These are phyloP conservation scores for Citeromyces hawaiiensis DNA, from an alignment of 1,139 yeast genomes.

Conservation along the genomic window DNA sequence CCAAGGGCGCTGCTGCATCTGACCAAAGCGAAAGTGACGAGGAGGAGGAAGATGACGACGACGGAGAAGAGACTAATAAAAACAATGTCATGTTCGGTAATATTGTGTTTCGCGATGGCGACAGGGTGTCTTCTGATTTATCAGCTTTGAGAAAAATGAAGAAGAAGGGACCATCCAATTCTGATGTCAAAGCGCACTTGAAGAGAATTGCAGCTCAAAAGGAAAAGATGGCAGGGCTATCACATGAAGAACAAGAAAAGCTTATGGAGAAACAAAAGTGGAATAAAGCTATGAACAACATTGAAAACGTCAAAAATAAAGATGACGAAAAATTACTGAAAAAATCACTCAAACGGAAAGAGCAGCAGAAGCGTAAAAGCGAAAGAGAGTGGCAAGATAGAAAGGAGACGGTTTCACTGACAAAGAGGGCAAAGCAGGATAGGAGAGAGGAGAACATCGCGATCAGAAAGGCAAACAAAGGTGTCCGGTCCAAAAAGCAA, in stretches of 20 bases:
- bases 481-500: slow-evolving; percentile 55
- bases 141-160: slow-evolving; percentile 44
- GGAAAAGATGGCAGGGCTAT: slow-evolving; percentile 42
- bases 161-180: slow-evolving; percentile 75
- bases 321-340: slow-evolving; percentile 84
- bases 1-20: slow-evolving; percentile 25
- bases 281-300: slow-evolving; percentile 73
- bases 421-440: slow-evolving; percentile 61
- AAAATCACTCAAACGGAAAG: slow-evolving; percentile 77
- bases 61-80: slow-evolving; percentile 15
- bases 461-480: slow-evolving; percentile 70
- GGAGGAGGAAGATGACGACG: slow-evolving; percentile 19
- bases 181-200: slow-evolving; percentile 77
- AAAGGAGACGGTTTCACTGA: slow-evolving; percentile 62
- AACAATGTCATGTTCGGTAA: slow-evolving; percentile 58
- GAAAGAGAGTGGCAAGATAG: slow-evolving; percentile 84
- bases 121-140: slow-evolving; percentile 68
- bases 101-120: slow-evolving; percentile 74
- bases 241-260: slow-evolving; percentile 48
- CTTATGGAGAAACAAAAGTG: slow-evolving; percentile 67
- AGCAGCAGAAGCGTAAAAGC: slow-evolving; percentile 65
- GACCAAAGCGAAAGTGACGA: slow-evolving; percentile 24
- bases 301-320: slow-evolving; percentile 78
- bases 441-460: slow-evolving; percentile 85
- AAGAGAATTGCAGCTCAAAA: slow-evolving; percentile 64